A percentile compares a stretch with the other conserved stretches of the same genome.
phyloP scores from a whole-genome alignment of 2,329 filamentous ascomycete genomes.

The Magnaporthiopsis rhizophila region DNA sequence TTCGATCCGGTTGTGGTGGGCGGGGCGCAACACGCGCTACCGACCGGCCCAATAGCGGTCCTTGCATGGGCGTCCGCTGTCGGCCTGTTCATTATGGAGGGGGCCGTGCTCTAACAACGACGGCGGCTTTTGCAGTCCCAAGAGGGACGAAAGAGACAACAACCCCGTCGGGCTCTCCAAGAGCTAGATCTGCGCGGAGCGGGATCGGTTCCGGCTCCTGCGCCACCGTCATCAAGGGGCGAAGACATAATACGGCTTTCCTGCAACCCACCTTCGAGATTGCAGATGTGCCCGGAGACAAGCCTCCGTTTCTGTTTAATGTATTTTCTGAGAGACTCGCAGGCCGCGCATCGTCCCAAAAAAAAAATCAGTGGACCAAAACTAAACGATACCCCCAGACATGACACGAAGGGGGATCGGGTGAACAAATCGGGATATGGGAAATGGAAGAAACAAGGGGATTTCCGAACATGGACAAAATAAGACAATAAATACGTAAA shows the following conservation, averaged over 20 bases:
- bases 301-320: not conserved
- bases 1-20: conserved; percentile 9
- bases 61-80: not conserved
- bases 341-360: not conserved
- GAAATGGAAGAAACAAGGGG: not conserved
- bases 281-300: not conserved
- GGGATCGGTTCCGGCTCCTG: not conserved
- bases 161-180: not conserved
- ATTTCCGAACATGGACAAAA: not conserved
- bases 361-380: not conserved
- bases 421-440: not conserved
- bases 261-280: not conserved
- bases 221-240: not conserved
- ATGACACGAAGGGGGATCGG: not conserved
- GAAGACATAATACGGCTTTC: not conserved
- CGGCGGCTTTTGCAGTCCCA: not conserved
- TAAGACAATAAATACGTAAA: not conserved
- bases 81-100: not conserved
- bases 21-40: conserved; percentile 1
- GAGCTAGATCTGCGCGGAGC: not conserved
- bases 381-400: not conserved
- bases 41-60: not conserved
- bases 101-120: not conserved
- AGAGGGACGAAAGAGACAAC: no score
- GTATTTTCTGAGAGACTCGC: not conserved